These are phyloP conservation scores for Metschnikowia vanudenii DNA, from an alignment of 805 yeast genomes.

Conservation along the genomic window DNA sequence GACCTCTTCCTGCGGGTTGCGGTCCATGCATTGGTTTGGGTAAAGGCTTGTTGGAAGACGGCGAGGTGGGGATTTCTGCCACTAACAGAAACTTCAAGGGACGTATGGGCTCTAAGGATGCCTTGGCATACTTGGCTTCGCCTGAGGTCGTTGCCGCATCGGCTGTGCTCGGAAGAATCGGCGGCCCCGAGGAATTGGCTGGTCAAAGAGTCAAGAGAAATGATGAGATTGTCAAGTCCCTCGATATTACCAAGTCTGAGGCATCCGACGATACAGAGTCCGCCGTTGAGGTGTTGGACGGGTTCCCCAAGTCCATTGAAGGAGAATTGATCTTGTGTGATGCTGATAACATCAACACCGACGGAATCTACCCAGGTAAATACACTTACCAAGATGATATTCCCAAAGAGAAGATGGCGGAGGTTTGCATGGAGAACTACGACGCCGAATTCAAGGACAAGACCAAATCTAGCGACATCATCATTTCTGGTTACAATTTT, in stretches of 20 bases:
- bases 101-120: slow-evolving; percentile 97
- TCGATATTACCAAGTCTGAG: slow-evolving; percentile 28
- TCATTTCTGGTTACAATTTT: slow-evolving; percentile 89
- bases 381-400: slow-evolving; percentile 98
- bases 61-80: slow-evolving; percentile 98
- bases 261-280: slow-evolving; percentile 28
- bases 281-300: slow-evolving; percentile 75
- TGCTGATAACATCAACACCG: slow-evolving; percentile 96
- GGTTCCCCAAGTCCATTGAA: slow-evolving; percentile 83
- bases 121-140: slow-evolving; percentile 91
- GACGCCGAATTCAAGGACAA: slow-evolving; percentile 83
- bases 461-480: slow-evolving; percentile 84
- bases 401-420: slow-evolving; percentile 92
- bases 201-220: slow-evolving; percentile 51
- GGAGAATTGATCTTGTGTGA: slow-evolving; percentile 96
- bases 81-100: slow-evolving; percentile 99
- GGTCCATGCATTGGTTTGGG: slow-evolving; percentile 99
- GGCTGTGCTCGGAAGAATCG: slow-evolving; percentile 92
- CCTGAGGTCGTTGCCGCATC: slow-evolving; percentile 99
- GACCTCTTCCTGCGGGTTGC: slow-evolving; percentile 95
- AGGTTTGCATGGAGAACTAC: slow-evolving; percentile 99
- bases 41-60: slow-evolving; percentile 86
- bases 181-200: slow-evolving; percentile 81
- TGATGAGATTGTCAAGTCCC: slow-evolving; percentile 47
- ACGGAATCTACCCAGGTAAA: slow-evolving; percentile 98